These are phyloP conservation scores for Colletotrichum cereale DNA, from an alignment of 2,329 filamentous ascomycete species.

Conservation along the genomic window DNA sequence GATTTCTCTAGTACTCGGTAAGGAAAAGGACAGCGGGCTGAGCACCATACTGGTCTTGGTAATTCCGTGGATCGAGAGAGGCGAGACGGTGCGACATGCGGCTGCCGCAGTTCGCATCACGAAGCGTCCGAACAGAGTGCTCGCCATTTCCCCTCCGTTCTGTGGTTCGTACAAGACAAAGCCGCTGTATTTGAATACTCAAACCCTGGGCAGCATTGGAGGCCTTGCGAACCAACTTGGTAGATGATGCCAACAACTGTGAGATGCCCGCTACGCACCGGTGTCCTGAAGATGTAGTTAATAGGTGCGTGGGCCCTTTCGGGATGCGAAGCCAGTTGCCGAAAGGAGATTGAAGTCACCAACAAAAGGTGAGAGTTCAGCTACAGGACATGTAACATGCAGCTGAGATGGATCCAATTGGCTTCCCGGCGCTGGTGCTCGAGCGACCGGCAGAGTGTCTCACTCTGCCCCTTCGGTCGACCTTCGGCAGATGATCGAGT, in stretches of 20 bases:
- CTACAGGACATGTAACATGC: neutral
- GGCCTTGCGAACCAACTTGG: neutral
- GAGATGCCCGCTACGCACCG: conserved; percentile 15
- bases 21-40: neutral
- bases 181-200: neutral
- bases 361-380: neutral
- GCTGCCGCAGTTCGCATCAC: neutral
- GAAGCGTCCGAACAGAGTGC: neutral
- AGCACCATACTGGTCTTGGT: neutral
- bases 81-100: neutral
- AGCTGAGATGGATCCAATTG: neutral
- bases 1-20: neutral
- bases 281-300: neutral
- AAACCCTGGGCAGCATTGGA: neutral
- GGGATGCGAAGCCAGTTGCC: neutral
- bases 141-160: neutral
- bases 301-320: neutral
- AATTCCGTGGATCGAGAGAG: neutral
- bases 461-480: neutral
- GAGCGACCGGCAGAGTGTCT: conserved; percentile 5
- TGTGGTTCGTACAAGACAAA: neutral
- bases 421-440: neutral
- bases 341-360: neutral
- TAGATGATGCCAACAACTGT: conserved; percentile 5
- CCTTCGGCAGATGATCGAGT: neutral